Conservation (phyloP, 2,329 filamentous ascomycete species). For the Colletotrichum agaves region DNA sequence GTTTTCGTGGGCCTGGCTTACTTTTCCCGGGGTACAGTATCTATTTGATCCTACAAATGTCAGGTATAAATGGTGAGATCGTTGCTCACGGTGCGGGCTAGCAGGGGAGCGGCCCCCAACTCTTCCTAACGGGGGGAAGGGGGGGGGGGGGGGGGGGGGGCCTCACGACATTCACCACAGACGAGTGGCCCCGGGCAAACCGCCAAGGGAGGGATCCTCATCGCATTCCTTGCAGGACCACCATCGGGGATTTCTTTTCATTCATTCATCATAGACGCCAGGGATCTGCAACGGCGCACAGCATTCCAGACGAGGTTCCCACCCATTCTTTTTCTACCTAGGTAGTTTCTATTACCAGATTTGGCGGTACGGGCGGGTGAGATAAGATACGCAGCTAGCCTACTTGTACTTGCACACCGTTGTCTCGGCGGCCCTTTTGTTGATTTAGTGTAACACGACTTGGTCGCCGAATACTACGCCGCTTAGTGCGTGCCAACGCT, state of each 20-base stretch:
- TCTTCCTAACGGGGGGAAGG: not conserved
- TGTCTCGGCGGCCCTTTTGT: not conserved
- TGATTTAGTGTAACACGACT: not conserved
- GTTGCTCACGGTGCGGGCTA: conserved; percentile 16
- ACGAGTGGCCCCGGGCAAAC: not conserved
- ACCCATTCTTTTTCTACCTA: not conserved
- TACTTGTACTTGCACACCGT: not conserved
- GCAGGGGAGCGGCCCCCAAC: not conserved
- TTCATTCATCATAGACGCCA: not conserved
- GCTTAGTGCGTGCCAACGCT: conserved; percentile 6
- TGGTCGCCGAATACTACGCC: conserved; percentile 29
- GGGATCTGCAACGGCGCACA: conserved; percentile 3
- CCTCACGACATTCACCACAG: not conserved
- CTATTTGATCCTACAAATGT: not conserved
- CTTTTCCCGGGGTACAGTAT: not conserved
- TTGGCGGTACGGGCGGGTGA: not conserved
- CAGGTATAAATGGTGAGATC: conserved; percentile 6
- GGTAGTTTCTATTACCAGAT: not conserved
- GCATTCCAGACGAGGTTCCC: not conserved
- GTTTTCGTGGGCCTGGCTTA: not conserved
- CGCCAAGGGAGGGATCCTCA: not conserved
- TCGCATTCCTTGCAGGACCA: not conserved
- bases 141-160: not conserved
- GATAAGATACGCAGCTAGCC: conserved; percentile 4
- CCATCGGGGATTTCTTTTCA: not conserved